Base-by-base conservation (phyloP, 371 early-diverging fungal genomes). In the Mucor plumbeus region DNA sequence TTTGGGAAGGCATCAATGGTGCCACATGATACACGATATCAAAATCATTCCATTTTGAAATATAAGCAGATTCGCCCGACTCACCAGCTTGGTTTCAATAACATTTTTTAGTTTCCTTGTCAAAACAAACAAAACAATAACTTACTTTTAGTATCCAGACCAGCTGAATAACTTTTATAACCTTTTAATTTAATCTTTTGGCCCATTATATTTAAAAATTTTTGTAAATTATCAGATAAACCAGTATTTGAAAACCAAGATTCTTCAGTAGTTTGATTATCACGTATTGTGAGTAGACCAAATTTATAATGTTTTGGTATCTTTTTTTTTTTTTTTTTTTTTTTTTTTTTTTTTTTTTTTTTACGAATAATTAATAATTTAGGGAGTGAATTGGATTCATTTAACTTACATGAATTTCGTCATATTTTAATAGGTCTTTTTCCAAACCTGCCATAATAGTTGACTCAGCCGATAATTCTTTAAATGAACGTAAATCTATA, bases 11-110 rank as follows among this genome's bases (percentile, higher is more conserved):
- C 58, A 95, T 82, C 19, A 92, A 60, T 3, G 94, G 88, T 6
- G 92, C 85, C 0, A 94, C 91, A 69, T 95, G 95, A 74, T 91
- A 94, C 90, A 93, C 91, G 65, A 95, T 87, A 62, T 92, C 91
- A 64, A 87, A 88, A 19, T 87, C 88, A 70, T 82, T 88, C 85
- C 93, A 92, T 73, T 86, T 88, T 4, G 92, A 91, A 59, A 88
- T 73, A 77, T 92, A 88, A 4, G 93, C 88, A 57, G 88, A 76
- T 15, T 80, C 82, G 4, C 94, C 95, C 4, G 93, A 88, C 71
- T 91, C 86, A 58, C 90, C 90, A 56, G 79, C 81, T 79, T 62
- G 5, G 44, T 26, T 9, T 39, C 21, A 21, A 47, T 19, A 34
- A 17, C 3, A 11, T 33, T 35, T 17, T 34, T 33, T 48, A 56